Conservation (phyloP, 768 basidiomycete genomes). For the Sarcomyxa edulis region DNA sequence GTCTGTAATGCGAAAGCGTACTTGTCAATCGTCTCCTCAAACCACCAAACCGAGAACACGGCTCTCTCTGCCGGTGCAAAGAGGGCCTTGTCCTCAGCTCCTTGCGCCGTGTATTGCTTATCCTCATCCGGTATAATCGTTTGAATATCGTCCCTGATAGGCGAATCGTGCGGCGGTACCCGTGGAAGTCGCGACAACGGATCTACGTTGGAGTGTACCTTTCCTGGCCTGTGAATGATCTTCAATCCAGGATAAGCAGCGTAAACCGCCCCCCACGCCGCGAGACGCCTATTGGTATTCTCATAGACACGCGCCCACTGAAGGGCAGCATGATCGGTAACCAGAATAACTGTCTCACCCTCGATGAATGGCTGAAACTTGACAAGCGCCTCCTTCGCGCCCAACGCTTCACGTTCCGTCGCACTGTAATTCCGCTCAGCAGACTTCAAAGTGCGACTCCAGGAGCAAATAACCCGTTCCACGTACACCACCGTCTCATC, state of each 20-base stretch:
- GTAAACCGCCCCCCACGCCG: too few relatives aligned
- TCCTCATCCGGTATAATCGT: not conserved
- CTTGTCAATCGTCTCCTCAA: slow-evolving; percentile 6
- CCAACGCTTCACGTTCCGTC: too few relatives aligned
- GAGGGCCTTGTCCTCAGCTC: not conserved
- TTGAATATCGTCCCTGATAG: not conserved
- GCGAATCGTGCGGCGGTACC: not conserved
- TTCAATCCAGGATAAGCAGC: slow-evolving; percentile 21
- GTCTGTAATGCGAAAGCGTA: slow-evolving; percentile 1
- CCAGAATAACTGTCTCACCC: slow-evolving; percentile 21
- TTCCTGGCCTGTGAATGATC: too few relatives aligned
- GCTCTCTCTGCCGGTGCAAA: not conserved
- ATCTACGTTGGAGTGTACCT: too few relatives aligned
- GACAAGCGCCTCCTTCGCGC: too few relatives aligned
- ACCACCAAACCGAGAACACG: too few relatives aligned
- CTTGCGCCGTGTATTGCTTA: not conserved
- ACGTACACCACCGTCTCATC: slow-evolving; percentile 20
- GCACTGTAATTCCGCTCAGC: too few relatives aligned
- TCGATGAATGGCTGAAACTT: too few relatives aligned
- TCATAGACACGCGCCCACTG: slow-evolving; percentile 19
- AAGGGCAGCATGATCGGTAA: slow-evolving; percentile 22
- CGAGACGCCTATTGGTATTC: slow-evolving; percentile 17
- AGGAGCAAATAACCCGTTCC: slow-evolving; percentile 24
- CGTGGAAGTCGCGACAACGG: slow-evolving; percentile 11
- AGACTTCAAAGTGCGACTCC: slow-evolving; percentile 20